Evolutionary conservation across 2,329 filamentous ascomycete species (phyloP).

Genomic region (Sclerotinia glacialis): DNA sequence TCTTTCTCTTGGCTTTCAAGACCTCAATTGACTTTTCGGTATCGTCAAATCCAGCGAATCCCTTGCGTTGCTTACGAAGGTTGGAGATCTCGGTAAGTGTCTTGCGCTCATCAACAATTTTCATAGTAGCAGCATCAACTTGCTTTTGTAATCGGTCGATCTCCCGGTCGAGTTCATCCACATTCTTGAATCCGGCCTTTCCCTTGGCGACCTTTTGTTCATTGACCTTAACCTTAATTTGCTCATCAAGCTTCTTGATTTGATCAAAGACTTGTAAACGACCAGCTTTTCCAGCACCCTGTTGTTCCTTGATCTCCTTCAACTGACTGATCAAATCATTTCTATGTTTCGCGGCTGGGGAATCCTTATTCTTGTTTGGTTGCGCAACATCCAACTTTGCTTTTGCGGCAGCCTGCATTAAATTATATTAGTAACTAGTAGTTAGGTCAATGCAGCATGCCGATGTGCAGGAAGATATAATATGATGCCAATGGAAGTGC

Average conservation of each 20-base stretch:
- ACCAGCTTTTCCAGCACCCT: conserved; percentile 81
- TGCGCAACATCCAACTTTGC: conserved; percentile 81
- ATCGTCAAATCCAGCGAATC: conserved; percentile 80
- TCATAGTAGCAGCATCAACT: conserved; percentile 87
- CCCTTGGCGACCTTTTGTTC: conserved; percentile 84
- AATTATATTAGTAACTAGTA: conserved; percentile 24
- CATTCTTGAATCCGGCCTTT: conserved; percentile 80
- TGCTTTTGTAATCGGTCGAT: conserved; percentile 78
- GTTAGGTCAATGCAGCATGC: conserved; percentile 20
- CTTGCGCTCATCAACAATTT: conserved; percentile 97
- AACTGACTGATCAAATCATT: conserved; percentile 81
- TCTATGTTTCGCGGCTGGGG: conserved; percentile 75
- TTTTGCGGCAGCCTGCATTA: conserved; percentile 75
- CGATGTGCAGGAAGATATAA: conserved; percentile 9
- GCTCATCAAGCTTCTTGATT: conserved; percentile 87
- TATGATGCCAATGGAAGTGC: neutral
- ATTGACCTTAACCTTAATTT: conserved; percentile 76
- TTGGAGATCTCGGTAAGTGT: conserved; percentile 76
- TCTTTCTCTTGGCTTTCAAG: conserved; percentile 80
- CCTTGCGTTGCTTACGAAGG: conserved; percentile 86
- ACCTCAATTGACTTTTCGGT: conserved; percentile 87
- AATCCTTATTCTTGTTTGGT: conserved; percentile 75
- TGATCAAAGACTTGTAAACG: conserved; percentile 78
- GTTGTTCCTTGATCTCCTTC: conserved; percentile 80
- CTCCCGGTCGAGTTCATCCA: conserved; percentile 82